These are phyloP conservation scores for Melampsora larici-populina DNA, from an alignment of 1,284 basidiomycete species.

Conservation along the genomic window DNA sequence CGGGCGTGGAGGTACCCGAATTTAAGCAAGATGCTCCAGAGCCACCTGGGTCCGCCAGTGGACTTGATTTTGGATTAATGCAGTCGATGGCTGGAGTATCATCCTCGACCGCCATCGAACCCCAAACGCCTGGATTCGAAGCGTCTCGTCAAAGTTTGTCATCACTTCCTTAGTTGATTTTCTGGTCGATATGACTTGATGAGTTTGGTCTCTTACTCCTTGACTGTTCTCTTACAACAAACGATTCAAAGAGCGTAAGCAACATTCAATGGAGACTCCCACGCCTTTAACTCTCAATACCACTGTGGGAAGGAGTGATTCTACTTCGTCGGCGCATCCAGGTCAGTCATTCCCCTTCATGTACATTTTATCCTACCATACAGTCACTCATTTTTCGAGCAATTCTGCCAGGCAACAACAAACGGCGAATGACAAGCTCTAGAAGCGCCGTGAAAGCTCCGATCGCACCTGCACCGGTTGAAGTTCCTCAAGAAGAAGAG, in stretches of 20 bases:
- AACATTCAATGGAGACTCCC: constrained; percentile 26
- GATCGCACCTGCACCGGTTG: constrained; percentile 14
- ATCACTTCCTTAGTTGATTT: no score
- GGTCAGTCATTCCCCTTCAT: not conserved
- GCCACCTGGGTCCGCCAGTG: constrained; percentile 18
- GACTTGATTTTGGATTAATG: constrained; percentile 6
- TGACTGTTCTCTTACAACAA: not conserved
- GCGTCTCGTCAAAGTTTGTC: constrained; percentile 29
- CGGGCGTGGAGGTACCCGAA: constrained; percentile 40
- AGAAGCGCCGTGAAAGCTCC: constrained; percentile 21
- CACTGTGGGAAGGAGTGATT: not conserved
- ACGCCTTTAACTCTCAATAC: constrained; percentile 16
- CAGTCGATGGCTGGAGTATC: not conserved
- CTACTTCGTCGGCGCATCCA: not conserved
- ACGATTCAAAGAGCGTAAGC: constrained; percentile 25
- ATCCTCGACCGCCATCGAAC: not conserved
- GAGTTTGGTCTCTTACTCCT: not conserved
- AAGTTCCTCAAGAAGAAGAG: not conserved
- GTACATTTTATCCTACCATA: no score
- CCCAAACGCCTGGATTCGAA: constrained; percentile 16
- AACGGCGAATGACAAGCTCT: constrained; percentile 21
- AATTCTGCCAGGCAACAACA: not conserved
- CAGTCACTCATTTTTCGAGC: no score
- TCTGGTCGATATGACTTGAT: not conserved
- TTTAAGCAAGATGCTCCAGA: constrained; percentile 24